Base-by-base conservation (phyloP, 306 rosid species). In the Neltuma alba region DNA sequence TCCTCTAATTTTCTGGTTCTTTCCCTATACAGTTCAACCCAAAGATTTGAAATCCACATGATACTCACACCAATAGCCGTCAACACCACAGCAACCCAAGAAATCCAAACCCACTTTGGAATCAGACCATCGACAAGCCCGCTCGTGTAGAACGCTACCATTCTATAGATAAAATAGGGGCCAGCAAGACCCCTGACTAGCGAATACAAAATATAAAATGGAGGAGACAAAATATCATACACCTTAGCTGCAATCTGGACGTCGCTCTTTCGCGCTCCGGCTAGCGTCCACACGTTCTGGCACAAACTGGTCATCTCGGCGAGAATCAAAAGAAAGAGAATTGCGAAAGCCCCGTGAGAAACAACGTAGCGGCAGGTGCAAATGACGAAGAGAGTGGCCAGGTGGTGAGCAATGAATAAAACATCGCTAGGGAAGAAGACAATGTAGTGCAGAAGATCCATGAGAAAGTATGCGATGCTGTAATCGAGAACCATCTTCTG, bases 251-350 rank as follows among this genome's bases (percentile, higher is more conserved):
- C 99, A 11, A 84, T 64, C 1, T 57, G 85, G 42, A 72, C 85
- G 63, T 93, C 96, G 30, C 23, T 20, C 27, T 85, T 79, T 0
- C 91, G 78, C 2, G 90, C 87, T 9, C 77, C 77, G 20, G 99
- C 89, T 23, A 95, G 89, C 0, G 98, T 93, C 99, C 99, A 95
- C 0, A 81, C 58, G 78, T 95, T 95, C 91, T 95, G 99, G 83
- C 90, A 95, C 34, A 79, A 38, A 73, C 98, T 95, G 44, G 98
- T 93, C 40, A 82, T 70, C 85, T 95, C 99, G 0, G 99, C 99
- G 63, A 95, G 94, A 31, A 85, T 75, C 14, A 93, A 83, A 11
- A 95, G 91, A 2, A 55, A 68, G 28, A 95, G 87, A 8, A 95
- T 84, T 6, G 97, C 82, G 61, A 85, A 89, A 0, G 94, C 96